A percentile compares a stretch with the other conserved stretches of the same genome.
These are phyloP conservation scores for Tetrapisispora fleetii DNA, from an alignment of 805 yeast genomes.

Conservation along the genomic window DNA sequence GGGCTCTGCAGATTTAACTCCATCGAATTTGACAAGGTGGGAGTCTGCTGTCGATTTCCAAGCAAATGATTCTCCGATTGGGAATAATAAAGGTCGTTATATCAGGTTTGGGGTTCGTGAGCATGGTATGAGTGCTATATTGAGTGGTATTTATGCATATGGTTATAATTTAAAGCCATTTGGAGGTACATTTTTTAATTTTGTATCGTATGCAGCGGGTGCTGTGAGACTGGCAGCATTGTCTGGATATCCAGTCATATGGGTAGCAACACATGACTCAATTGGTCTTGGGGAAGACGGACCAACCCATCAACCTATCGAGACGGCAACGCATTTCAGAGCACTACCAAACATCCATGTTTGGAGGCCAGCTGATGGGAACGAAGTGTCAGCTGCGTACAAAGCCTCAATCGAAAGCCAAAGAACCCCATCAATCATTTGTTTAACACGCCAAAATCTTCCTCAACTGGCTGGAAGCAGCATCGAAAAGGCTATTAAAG, in stretches of 20 bases:
- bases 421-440: constrained; percentile 63
- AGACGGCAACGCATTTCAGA: constrained; percentile 78
- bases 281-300: constrained; percentile 91
- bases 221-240: constrained; percentile 78
- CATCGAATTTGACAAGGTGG: constrained; percentile 92
- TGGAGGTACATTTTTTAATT: constrained; percentile 98
- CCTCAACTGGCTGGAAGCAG: constrained; percentile 92
- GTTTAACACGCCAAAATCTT: constrained; percentile 76
- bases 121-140: constrained; percentile 98
- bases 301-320: constrained; percentile 90
- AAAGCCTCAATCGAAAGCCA: constrained; percentile 49
- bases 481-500: constrained; percentile 84
- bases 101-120: constrained; percentile 97
- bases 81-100: constrained; percentile 85
- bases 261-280: constrained; percentile 89
- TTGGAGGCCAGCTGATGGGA: constrained; percentile 93
- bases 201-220: constrained; percentile 77
- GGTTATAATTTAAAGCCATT: constrained; percentile 78
- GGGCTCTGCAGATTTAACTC: constrained; percentile 97
- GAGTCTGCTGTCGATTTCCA: constrained; percentile 83
- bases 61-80: constrained; percentile 68
- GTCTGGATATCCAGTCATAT: constrained; percentile 71
- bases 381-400: constrained; percentile 81
- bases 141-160: constrained; percentile 93
- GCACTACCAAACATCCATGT: constrained; percentile 74